Base-by-base conservation (phyloP, 768 basidiomycete genomes). In the Lactifluus piperatus region DNA sequence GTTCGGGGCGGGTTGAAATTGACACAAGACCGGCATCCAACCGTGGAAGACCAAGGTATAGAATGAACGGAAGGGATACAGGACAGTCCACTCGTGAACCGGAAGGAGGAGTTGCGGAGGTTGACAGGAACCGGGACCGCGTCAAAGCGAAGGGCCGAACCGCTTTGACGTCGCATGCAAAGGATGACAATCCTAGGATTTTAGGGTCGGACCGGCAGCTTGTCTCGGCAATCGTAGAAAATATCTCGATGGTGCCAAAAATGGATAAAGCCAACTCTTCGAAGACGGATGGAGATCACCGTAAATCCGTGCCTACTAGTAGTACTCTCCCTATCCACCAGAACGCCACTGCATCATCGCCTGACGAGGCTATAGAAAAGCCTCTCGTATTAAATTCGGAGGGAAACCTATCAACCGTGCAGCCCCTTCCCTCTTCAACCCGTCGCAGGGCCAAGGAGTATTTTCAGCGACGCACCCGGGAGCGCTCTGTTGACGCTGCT, bases 371-470 rank as follows among this genome's bases (percentile, higher is more conserved):
- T 14, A 16, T 20, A n/a, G 18, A 16, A 22, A 22, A 20, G 18
- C 8, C 37, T 6, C 50, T 51, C 2, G 34, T 30, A 20, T 27
- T 22, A 3, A 32, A 11, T 11, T 16, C 29, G 7, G 46, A 45
- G 26, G 34, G 11, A 13, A 30, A 59, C 11, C 20, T 37, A 22
- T 62, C 62, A n/a, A 51, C 18, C 6, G 32, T 54, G 26, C 60
- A 32, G 11, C 50, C 59, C 2, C 39, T 56, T n/a, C 59, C 60
- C 32, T 54, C 60, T 27, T 62, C 60, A 6, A 56, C 55, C 1
- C 62, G 62, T 24, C 60, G 54, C 16, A 54, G 55, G 10, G 51
- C 59, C 20, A 63, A 63, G 46, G 62, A 62, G 47, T 63, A 63
- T 50, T 57, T 63, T 29, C 54, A 62, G 41, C 52, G 60, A 50